A percentile compares a stretch with the other conserved stretches of the same genome.
phyloP scores from a whole-genome alignment of 2,329 filamentous ascomycete genomes.

The Aspergillus costaricaensis region DNA sequence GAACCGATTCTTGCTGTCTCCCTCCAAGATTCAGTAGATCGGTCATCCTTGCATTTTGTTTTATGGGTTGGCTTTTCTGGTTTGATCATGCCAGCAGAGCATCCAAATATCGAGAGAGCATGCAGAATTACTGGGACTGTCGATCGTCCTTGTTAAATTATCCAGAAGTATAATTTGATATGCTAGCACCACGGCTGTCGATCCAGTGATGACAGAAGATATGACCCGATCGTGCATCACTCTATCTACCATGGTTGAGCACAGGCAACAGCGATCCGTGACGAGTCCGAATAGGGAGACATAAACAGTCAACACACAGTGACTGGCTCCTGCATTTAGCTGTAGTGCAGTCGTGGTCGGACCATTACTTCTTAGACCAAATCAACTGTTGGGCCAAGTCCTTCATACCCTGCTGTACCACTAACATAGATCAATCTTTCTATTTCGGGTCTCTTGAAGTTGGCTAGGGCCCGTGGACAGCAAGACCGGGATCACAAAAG shows the following conservation, averaged over 20 bases:
- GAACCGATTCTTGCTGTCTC: not conserved
- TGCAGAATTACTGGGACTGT: not conserved
- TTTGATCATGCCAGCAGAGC: not conserved
- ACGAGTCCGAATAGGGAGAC: not conserved
- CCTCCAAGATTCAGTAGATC: not conserved
- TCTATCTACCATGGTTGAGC: not conserved
- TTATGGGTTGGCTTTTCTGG: not conserved
- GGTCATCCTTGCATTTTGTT: not conserved
- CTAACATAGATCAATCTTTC: not conserved
- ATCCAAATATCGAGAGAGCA: not conserved
- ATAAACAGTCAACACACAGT: not conserved
- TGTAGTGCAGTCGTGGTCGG: constrained; percentile 13
- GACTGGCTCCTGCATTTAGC: not conserved
- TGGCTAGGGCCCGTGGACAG: not conserved
- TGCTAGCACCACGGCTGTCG: not conserved
- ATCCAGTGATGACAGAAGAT: not conserved
- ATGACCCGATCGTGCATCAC: constrained; percentile 1
- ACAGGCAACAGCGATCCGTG: not conserved
- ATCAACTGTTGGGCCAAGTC: not conserved
- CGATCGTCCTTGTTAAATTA: not conserved
- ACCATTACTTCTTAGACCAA: not conserved
- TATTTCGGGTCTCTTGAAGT: not conserved
- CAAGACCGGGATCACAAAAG: not conserved
- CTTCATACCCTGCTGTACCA: not conserved
- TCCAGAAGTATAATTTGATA: not conserved